Evolutionary conservation across 208 protist genomes (phyloP), one percentile per base, ranked within the genome.

Genomic region (Wallacemonas sp.): DNA sequence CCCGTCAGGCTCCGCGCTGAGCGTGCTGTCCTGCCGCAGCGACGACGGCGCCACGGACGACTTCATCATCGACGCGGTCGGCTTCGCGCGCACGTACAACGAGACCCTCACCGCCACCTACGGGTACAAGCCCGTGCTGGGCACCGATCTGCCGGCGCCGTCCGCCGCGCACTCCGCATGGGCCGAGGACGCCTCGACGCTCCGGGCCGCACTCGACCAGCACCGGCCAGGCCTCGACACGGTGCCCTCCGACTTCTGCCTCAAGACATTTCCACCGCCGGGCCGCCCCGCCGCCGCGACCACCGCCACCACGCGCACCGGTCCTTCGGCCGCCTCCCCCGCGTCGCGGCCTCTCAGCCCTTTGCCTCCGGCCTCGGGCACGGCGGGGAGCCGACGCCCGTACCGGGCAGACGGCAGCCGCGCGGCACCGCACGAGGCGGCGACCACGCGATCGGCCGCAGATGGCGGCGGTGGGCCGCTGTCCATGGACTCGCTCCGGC

Each of bases 81-180:
- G 33, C 23, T 96, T 96, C 41, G 82, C 85, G n/a, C 64, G 70
- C 11, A 67, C 83, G 32, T 84, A 93, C 75, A 93, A 94, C 67
- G 74, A 82, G 57, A 69, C 72, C 42, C 74, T 96, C 12, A 78
- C 80, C 44, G 77, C 67, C 39, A 83, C 86, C 71, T 94, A 93
- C 72, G 86, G 87, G 20, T 94, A 91, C 76, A 72, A 76, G 29
- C 81, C 82, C 46, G 57, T 82, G 22, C 26, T 82, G 8, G 65
- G 49, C 3, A 55, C 54, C 14, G 33, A 64, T 23, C 26, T 26
- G 36, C 26, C 45, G 3, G 41, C 23, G 2, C 38, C 25, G 11
- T 67, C 76, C 23, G 81, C 57, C 69, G 64, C 70, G 29, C 69
- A 76, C 52, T 61, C 72, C 7, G 61, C 77, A 23, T 45, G 68